Conservation (phyloP, 108 stramenopile genomes). For the Skeletonema marinoi region DNA sequence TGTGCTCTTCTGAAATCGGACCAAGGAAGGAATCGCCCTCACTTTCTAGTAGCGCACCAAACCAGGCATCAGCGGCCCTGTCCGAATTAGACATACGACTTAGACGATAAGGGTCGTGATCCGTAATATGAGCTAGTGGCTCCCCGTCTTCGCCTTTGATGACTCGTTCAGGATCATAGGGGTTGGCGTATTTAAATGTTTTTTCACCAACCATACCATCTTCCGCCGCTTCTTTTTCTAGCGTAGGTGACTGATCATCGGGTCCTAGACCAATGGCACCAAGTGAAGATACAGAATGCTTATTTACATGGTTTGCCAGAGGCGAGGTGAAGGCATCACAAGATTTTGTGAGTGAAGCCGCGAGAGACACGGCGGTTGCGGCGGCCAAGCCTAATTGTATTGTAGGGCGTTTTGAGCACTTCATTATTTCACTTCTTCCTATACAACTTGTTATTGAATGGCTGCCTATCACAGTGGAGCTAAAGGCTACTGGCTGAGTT, state of each 20-base stretch:
- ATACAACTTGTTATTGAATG: no score
- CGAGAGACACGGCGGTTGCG: not conserved
- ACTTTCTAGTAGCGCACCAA: constrained; percentile 45
- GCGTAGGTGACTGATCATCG: constrained; percentile 12
- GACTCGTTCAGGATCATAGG: constrained; percentile 21
- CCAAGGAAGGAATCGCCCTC: constrained; percentile 35
- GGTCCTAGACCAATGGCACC: constrained; percentile 47
- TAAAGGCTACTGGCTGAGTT: no score
- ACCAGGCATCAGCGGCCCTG: constrained; percentile 78
- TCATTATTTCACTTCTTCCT: not conserved
- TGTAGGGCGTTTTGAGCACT: constrained; percentile 4
- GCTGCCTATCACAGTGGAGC: no score
- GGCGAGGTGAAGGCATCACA: constrained; percentile 9
- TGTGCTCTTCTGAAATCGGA: constrained; percentile 19
- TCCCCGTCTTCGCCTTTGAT: constrained; percentile 33
- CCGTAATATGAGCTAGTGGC: constrained; percentile 40
- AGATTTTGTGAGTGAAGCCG: not conserved
- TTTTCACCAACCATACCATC: constrained; percentile 1
- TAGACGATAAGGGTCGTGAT: constrained; percentile 77
- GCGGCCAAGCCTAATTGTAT: constrained; percentile 3
- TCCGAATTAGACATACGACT: constrained; percentile 70
- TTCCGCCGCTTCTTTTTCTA: not conserved
- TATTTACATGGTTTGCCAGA: constrained; percentile 1
- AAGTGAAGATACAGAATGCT: not conserved
- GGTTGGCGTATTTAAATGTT: constrained; percentile 9